phyloP scores from a whole-genome alignment of 2,329 filamentous ascomycete species.

The Arthrobotrys megalospora region DNA sequence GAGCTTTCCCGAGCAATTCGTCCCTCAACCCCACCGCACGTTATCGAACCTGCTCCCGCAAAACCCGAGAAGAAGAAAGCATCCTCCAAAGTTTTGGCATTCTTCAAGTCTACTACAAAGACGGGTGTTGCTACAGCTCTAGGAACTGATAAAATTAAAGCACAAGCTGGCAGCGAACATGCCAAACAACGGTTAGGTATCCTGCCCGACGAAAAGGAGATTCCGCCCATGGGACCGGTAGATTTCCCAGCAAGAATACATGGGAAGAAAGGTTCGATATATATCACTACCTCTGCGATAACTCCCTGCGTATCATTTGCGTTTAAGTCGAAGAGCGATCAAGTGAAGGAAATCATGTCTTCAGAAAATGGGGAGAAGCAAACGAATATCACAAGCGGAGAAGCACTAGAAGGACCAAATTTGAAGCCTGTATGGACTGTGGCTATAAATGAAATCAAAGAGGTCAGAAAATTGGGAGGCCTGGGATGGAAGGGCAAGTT shows the following conservation, averaged over 20 bases:
- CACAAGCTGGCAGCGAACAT: slow-evolving; percentile 74
- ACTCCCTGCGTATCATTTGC: slow-evolving; percentile 75
- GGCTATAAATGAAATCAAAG: slow-evolving; percentile 78
- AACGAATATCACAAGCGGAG: slow-evolving; percentile 70
- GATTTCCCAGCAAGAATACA: slow-evolving; percentile 81
- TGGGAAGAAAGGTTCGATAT: slow-evolving; percentile 80
- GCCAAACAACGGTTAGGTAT: slow-evolving; percentile 82
- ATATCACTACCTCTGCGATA: slow-evolving; percentile 78
- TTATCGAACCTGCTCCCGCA: slow-evolving; percentile 69
- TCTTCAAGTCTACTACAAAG: slow-evolving; percentile 80
- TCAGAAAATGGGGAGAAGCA: slow-evolving; percentile 69
- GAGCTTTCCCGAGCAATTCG: slow-evolving; percentile 78
- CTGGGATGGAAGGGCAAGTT: slow-evolving; percentile 88
- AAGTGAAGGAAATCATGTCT: slow-evolving; percentile 64
- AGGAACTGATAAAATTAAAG: slow-evolving; percentile 79
- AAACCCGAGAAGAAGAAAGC: slow-evolving; percentile 70
- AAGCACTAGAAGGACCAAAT: slow-evolving; percentile 33
- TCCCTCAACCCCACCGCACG: slow-evolving; percentile 72
- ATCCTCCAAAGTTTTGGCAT: slow-evolving; percentile 74
- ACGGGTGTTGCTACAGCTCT: slow-evolving; percentile 81
- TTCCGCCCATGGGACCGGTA: slow-evolving; percentile 75
- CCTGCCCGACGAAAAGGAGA: slow-evolving; percentile 71
- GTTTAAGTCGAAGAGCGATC: slow-evolving; percentile 72
- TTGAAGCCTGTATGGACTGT: slow-evolving; percentile 76
- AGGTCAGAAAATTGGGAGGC: slow-evolving; percentile 84